phyloP scores from a whole-genome alignment of 495 filamentous ascomycete species.

The Penicillium cosmopolitanum region DNA sequence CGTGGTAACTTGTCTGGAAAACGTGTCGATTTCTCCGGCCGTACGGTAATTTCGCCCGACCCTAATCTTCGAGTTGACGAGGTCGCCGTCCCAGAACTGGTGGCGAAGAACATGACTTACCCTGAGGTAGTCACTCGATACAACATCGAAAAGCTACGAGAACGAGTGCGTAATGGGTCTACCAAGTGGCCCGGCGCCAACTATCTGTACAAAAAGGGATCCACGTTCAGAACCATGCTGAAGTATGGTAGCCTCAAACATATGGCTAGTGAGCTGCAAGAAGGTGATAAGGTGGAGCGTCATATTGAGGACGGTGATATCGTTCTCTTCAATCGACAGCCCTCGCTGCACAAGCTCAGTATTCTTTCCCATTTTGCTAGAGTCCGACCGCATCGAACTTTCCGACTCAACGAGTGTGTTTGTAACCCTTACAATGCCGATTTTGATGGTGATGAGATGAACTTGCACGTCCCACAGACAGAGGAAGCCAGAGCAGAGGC shows the following conservation, averaged over 20 bases:
- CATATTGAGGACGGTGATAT: constrained; percentile 96
- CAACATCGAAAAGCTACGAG: constrained; percentile 80
- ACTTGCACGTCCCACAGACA: constrained; percentile 95
- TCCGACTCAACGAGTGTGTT: constrained; percentile 96
- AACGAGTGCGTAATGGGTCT: constrained; percentile 71
- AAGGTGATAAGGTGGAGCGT: constrained; percentile 89
- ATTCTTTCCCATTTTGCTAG: constrained; percentile 94
- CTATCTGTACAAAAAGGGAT: constrained; percentile 72
- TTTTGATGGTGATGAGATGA: constrained; percentile 99
- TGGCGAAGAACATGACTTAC: constrained; percentile 93
- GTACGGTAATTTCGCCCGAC: constrained; percentile 97
- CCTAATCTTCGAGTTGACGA: constrained; percentile 93
- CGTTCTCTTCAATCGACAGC: constrained; percentile 97
- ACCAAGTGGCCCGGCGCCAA: constrained; percentile 87
- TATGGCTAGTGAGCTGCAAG: constrained; percentile 69
- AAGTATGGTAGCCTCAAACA: constrained; percentile 70
- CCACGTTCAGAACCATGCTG: constrained; percentile 69
- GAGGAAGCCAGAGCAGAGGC: constrained; percentile 96
- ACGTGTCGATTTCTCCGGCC: constrained; percentile 96
- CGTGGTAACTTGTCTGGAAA: constrained; percentile 96
- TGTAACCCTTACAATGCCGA: constrained; percentile 99
- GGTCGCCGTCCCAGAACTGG: constrained; percentile 85
- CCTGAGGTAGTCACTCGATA: constrained; percentile 82
- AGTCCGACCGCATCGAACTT: constrained; percentile 92
- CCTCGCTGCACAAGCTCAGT: constrained; percentile 95